phyloP scores from a whole-genome alignment of 2,329 filamentous ascomycete genomes.

The Xylariaceae sp. region DNA sequence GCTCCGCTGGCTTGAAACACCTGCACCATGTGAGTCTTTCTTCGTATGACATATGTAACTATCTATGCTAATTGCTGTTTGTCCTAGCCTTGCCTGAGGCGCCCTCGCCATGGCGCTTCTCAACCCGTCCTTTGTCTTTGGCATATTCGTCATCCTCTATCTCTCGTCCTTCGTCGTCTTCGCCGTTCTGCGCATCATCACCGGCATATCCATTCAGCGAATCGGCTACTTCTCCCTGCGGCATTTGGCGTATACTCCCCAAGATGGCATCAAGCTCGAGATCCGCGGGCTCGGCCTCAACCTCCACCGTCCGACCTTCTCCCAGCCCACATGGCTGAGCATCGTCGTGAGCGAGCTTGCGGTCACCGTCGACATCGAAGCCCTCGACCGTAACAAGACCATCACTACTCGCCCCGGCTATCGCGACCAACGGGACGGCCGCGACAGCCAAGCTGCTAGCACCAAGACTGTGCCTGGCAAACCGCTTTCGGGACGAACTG shows the following conservation, averaged over 20 bases:
- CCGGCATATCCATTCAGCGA: slow-evolving; percentile 91
- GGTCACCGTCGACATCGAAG: slow-evolving; percentile 73
- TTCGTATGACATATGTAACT: neutral
- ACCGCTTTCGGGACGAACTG: slow-evolving; percentile 27
- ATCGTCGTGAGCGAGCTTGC: slow-evolving; percentile 81
- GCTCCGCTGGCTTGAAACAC: slow-evolving; percentile 15
- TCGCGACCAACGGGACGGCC: slow-evolving; percentile 22
- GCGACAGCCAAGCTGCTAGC: slow-evolving; percentile 17
- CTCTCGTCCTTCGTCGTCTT: slow-evolving; percentile 90
- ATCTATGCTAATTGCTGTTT: slow-evolving; percentile 8
- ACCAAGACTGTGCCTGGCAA: slow-evolving; percentile 26
- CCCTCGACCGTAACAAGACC: slow-evolving; percentile 52
- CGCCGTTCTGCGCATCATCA: slow-evolving; percentile 85
- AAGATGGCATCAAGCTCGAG: slow-evolving; percentile 84
- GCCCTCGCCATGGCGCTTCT: slow-evolving; percentile 56
- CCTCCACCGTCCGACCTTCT: slow-evolving; percentile 90
- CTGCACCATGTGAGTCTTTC: slow-evolving; percentile 21
- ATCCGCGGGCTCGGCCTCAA: slow-evolving; percentile 84
- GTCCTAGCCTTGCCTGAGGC: slow-evolving; percentile 22
- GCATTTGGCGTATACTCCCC: slow-evolving; percentile 83
- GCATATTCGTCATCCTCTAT: slow-evolving; percentile 80
- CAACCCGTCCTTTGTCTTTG: slow-evolving; percentile 79
- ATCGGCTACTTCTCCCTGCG: slow-evolving; percentile 90
- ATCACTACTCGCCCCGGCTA: slow-evolving; percentile 29
- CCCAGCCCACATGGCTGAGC: slow-evolving; percentile 94